Conservation (phyloP, 768 basidiomycete genomes). For the Neoboletus brunneissimus region DNA sequence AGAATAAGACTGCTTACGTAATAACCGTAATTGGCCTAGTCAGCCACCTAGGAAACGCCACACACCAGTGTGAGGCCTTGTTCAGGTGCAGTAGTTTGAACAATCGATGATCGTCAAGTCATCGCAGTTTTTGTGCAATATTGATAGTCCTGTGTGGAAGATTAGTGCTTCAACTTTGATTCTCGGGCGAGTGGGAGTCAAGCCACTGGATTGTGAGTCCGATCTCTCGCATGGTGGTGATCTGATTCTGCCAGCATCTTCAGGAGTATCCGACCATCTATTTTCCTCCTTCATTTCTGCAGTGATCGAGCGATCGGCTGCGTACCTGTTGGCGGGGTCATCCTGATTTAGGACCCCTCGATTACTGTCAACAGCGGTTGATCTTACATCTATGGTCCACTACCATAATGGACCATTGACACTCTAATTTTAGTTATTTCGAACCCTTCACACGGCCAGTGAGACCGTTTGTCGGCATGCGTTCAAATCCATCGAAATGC, state of each 20-base stretch:
- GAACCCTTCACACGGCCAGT: neutral
- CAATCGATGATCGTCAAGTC: neutral
- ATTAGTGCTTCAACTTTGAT: neutral
- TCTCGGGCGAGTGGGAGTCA: neutral
- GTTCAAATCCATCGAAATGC: neutral
- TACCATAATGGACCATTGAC: neutral
- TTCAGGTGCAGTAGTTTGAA: too few species aligned
- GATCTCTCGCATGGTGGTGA: neutral
- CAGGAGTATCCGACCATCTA: neutral
- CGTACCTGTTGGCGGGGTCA: neutral
- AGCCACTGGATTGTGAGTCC: too few species aligned
- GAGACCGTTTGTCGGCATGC: neutral
- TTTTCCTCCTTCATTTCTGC: neutral
- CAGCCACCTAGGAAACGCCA: neutral
- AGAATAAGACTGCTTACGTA: neutral
- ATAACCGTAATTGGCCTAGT: too few species aligned
- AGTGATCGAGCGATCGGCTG: neutral
- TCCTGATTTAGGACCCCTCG: neutral
- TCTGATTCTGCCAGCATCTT: too few species aligned
- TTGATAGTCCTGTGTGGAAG: neutral
- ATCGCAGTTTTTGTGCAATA: neutral
- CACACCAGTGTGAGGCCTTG: too few species aligned
- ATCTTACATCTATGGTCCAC: neutral
- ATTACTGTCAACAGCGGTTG: neutral
- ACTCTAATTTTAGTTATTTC: constrained; percentile 10